Evolutionary conservation across 768 basidiomycete species (phyloP), one percentile per base, ranked within the genome.

Genomic region (Epithele typhae): DNA sequence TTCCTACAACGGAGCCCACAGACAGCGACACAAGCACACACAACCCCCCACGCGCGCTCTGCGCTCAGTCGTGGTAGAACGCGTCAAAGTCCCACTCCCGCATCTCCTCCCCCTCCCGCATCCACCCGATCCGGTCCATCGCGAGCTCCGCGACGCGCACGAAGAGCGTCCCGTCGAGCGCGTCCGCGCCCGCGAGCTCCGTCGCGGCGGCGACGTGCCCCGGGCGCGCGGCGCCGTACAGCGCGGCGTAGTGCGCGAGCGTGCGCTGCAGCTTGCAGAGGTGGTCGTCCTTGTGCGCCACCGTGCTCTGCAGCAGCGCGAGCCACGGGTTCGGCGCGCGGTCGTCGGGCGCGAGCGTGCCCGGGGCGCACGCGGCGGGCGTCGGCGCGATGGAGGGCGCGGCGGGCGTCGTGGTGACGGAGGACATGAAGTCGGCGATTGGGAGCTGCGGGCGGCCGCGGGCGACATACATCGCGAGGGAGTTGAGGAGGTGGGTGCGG

Each of bases 111-210:
- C 68, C 71, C 46, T 74, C 71, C 12, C 68, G 56, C 54, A 61
- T 68, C 71, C 70, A 72, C 11, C 72, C 72, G 9, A 68, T 35
- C 21, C 56, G 56, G 33, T 67, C 59, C 21, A 59, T 53, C 0
- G 65, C 67, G 37, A 70, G 35, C 49, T 73, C 72, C 5, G 81
- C 81, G 0, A 68, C 65, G 30, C 81, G 67, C 22, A 81, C 54
- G 56, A 87, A 87, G 41, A 87, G 54, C 15, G 74, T 74, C 14
- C 84, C 84, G 57, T 86, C 84, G 15, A 76, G 48, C 35, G 64
- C 59, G 40, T 77, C 77, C 12, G 68, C 70, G 12, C 75, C 81
- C 10, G 67, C 64, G 37, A 81, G 40, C 52, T 54, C 51, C 18
- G 45, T 48, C 14, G 27, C 27, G 41, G n/a, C 60, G 55, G 25